phyloP scores from a whole-genome alignment of 805 yeast species.

The Naumovozyma baii region DNA sequence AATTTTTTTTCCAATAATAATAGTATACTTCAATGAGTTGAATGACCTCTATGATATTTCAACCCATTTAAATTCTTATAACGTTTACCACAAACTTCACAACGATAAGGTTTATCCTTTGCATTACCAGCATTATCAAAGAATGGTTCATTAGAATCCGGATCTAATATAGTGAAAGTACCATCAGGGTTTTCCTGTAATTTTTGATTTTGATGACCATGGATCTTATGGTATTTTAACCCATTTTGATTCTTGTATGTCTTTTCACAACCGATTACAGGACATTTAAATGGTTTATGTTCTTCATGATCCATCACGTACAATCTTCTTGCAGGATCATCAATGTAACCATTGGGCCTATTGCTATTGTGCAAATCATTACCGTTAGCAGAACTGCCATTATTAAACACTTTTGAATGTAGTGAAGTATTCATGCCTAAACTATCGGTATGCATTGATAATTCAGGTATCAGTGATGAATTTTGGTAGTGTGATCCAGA shows the following conservation, averaged over 20 bases:
- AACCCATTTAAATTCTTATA: conserved; percentile 93
- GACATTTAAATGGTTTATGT: conserved; percentile 92
- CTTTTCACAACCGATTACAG: conserved; percentile 96
- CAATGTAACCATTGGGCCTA: conserved; percentile 60
- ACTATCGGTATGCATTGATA: background rate
- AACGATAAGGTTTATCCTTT: conserved; percentile 95
- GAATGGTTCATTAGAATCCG: conserved; percentile 78
- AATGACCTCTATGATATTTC: conserved; percentile 94
- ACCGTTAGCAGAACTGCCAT: background rate
- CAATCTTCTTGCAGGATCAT: conserved; percentile 91
- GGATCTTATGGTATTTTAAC: conserved; percentile 85
- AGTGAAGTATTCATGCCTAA: background rate
- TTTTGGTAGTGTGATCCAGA: background rate
- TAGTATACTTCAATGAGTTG: conserved; percentile 59
- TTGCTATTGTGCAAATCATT: background rate
- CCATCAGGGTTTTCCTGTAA: conserved; percentile 88
- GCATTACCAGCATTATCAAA: conserved; percentile 92
- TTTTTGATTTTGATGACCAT: conserved; percentile 95
- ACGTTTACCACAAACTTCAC: conserved; percentile 96
- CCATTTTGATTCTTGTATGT: conserved; percentile 97
- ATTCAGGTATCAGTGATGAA: background rate
- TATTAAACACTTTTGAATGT: background rate
- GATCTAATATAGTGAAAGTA: conserved; percentile 83
- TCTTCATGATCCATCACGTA: conserved; percentile 89
- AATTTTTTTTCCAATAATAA: background rate